These are phyloP conservation scores for Yarrowia sp. DNA, from an alignment of 805 yeast species.

Conservation along the genomic window DNA sequence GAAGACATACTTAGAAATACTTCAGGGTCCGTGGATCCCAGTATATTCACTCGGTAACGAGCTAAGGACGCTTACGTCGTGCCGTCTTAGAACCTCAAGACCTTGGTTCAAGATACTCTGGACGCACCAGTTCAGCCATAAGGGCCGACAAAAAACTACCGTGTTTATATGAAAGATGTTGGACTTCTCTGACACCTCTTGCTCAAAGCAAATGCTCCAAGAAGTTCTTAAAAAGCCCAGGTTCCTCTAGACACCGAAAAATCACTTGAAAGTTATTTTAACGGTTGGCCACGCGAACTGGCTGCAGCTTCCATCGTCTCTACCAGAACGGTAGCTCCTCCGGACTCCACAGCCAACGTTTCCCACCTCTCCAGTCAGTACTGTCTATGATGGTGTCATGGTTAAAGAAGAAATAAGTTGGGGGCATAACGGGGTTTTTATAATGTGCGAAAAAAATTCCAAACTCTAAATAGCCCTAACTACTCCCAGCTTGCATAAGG, in stretches of 20 bases:
- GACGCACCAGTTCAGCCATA: background rate
- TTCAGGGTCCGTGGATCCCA: too few relatives aligned
- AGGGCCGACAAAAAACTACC: background rate
- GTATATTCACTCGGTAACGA: too few relatives aligned
- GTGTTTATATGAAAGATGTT: background rate
- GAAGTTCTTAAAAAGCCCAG: conserved; percentile 24
- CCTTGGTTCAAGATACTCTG: background rate
- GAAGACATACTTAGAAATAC: too few relatives aligned
- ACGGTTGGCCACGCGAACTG: conserved; percentile 26
- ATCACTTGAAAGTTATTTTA: conserved; percentile 26
- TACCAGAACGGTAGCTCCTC: conserved; percentile 26
- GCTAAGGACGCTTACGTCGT: too few relatives aligned
- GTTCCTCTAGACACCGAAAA: conserved; percentile 26
- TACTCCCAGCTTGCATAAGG: background rate
- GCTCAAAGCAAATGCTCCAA: conserved; percentile 18
- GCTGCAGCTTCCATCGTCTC: conserved; percentile 12
- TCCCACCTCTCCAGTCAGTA: conserved; percentile 27
- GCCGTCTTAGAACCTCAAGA: background rate
- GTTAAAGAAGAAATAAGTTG: background rate
- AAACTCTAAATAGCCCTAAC: conserved; percentile 19
- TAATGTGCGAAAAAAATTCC: background rate
- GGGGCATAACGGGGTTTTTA: background rate
- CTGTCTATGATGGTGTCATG: conserved; percentile 27
- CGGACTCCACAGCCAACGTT: conserved; percentile 21
- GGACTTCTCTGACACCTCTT: conserved; percentile 27